Conservation (phyloP, 176 grass and related monocot genomes). For the Musa itinerans region DNA sequence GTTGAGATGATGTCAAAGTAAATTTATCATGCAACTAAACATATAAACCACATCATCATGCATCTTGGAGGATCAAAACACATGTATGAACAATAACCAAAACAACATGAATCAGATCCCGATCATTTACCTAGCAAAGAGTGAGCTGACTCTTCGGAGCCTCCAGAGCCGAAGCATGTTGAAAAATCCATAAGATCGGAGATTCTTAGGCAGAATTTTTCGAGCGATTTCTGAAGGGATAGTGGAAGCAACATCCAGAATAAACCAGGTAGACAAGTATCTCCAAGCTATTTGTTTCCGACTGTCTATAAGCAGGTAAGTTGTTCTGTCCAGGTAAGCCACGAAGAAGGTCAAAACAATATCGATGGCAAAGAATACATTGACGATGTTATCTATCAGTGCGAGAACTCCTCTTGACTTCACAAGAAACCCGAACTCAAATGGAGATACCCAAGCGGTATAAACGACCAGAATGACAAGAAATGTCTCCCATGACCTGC, state of each 20-base stretch:
- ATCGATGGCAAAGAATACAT: conserved; percentile 47
- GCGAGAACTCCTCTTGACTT: conserved; percentile 42
- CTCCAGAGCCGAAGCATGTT: conserved; percentile 87
- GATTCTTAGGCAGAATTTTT: conserved; percentile 40
- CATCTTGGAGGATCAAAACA: too few species aligned
- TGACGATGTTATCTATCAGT: background rate
- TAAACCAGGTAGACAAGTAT: conserved; percentile 65
- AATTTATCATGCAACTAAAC: too few species aligned
- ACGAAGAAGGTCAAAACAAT: conserved; percentile 86
- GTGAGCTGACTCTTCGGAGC: conserved; percentile 76
- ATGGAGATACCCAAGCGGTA: conserved; percentile 79
- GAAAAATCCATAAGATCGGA: conserved; percentile 73
- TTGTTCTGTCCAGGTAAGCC: conserved; percentile 62
- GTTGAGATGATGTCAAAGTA: too few species aligned
- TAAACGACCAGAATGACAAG: conserved; percentile 72
- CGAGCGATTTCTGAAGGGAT: conserved; percentile 58
- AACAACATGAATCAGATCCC: background rate
- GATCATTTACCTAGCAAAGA: conserved; percentile 59
- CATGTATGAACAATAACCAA: too few species aligned
- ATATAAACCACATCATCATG: too few species aligned
- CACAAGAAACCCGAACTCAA: conserved; percentile 74
- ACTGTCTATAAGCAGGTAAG: conserved; percentile 46
- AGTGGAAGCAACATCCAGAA: conserved; percentile 63
- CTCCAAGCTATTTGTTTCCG: conserved; percentile 56
- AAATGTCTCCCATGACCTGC: conserved; percentile 57